Percentiles rank a stretch among this genome's conserved stretches.
Conservation (phyloP, 257 asterid species). For the Vinca minor region DNA sequence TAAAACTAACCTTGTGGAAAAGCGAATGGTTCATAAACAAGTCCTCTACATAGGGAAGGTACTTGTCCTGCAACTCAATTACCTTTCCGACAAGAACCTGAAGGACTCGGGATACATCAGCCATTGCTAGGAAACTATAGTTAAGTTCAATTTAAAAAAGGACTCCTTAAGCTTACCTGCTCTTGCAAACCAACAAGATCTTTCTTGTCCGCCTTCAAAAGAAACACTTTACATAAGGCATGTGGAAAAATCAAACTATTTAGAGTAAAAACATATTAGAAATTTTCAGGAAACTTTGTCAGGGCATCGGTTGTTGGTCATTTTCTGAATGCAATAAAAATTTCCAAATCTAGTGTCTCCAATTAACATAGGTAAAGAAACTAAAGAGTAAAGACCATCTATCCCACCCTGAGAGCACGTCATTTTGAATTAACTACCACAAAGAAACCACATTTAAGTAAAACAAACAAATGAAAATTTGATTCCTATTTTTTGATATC, state of each 20-base stretch:
- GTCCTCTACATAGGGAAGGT: conserved; percentile 75
- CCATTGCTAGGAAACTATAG: no score
- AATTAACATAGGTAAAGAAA: no score
- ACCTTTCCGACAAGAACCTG: conserved; percentile 92
- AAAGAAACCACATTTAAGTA: no score
- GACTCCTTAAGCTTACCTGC: no score
- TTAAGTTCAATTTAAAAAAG: no score
- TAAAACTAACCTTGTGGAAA: conserved; percentile 80
- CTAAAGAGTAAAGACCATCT: no score
- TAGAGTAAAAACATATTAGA: not conserved
- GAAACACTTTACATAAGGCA: conserved; percentile 16
- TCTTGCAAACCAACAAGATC: conserved; percentile 77
- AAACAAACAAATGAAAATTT: no score
- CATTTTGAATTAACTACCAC: no score
- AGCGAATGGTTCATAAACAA: conserved; percentile 84
- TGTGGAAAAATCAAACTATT: conserved; percentile 4
- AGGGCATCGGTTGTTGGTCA: not conserved
- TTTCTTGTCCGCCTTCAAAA: conserved; percentile 77
- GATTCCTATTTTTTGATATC: no score
- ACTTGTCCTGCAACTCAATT: conserved; percentile 91
- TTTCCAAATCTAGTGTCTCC: not conserved
- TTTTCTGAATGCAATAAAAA: not conserved
- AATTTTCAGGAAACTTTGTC: not conserved
- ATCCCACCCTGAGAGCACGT: no score
- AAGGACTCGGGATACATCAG: no score